Evolutionary conservation across 345 rosid genomes (phyloP).

Genomic region (Litchi chinensis): DNA sequence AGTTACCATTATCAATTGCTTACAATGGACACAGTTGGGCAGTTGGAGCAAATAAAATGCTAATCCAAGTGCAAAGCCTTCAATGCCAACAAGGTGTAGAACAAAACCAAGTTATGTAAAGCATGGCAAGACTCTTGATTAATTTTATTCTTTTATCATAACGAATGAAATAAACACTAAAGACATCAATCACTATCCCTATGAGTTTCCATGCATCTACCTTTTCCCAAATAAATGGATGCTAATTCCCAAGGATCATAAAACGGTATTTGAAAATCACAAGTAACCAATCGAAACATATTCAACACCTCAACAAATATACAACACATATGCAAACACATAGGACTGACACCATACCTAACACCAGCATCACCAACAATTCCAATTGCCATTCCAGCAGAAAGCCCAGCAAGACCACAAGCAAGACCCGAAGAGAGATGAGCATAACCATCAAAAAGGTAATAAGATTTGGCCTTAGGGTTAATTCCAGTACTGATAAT

Average conservation of each 20-base stretch:
- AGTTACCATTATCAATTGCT: neutral
- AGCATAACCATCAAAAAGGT: slow-evolving; percentile 91
- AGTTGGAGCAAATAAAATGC: neutral
- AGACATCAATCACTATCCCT: neutral
- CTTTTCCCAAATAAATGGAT: neutral
- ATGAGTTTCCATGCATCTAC: neutral
- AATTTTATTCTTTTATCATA: neutral
- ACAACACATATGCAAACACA: neutral
- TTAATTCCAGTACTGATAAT: slow-evolving; percentile 92
- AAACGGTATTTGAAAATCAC: neutral
- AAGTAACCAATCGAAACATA: neutral
- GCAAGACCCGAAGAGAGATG: slow-evolving; percentile 95
- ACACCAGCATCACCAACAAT: slow-evolving; percentile 98
- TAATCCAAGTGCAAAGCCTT: neutral
- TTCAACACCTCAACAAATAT: neutral
- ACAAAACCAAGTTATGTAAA: neutral
- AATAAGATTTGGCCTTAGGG: slow-evolving; percentile 89
- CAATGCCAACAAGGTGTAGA: neutral
- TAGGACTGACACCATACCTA: slow-evolving; percentile 46
- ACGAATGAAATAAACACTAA: neutral
- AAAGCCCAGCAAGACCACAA: slow-evolving; percentile 96
- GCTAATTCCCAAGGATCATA: neutral
- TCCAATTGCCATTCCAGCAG: slow-evolving; percentile 98
- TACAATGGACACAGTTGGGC: neutral
- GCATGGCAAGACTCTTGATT: neutral